Evolutionary conservation across 768 basidiomycete species (phyloP).

Genomic region (Tubosaeta sp.): DNA sequence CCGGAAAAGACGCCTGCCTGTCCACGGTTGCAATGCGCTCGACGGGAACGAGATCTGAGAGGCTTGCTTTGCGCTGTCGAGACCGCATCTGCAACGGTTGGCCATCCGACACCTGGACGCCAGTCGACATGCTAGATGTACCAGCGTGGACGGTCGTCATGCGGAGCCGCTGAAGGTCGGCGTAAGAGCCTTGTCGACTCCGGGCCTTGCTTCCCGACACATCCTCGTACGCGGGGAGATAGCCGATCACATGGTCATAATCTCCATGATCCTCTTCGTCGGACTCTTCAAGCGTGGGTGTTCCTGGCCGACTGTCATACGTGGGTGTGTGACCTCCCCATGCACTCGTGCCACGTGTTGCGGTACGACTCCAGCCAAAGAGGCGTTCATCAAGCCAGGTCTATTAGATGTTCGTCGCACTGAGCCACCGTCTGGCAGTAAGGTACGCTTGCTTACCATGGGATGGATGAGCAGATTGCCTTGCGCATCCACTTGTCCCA

Average conservation of each 20-base stretch:
- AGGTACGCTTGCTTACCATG: slow-evolving; percentile 49
- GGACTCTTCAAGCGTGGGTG: slow-evolving; percentile 74
- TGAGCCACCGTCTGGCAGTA: background rate
- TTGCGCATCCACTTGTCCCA: slow-evolving; percentile 81
- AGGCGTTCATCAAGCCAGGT: slow-evolving; percentile 92
- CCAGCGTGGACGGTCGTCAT: slow-evolving; percentile 22
- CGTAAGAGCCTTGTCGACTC: slow-evolving; percentile 71
- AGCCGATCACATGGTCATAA: slow-evolving; percentile 82
- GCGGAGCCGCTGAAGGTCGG: slow-evolving; percentile 73
- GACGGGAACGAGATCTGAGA: slow-evolving; percentile 63
- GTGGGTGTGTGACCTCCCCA: slow-evolving; percentile 62
- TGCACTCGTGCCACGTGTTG: slow-evolving; percentile 77
- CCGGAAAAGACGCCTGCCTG: slow-evolving; percentile 51
- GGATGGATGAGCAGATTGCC: slow-evolving; percentile 84
- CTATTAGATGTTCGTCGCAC: slow-evolving; percentile 23
- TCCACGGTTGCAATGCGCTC: slow-evolving; percentile 59
- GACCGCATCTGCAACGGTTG: slow-evolving; percentile 47
- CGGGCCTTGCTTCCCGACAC: slow-evolving; percentile 40
- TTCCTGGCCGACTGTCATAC: slow-evolving; percentile 61
- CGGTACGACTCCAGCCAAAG: slow-evolving; percentile 86
- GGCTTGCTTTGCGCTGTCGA: slow-evolving; percentile 56
- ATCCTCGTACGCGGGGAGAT: slow-evolving; percentile 53
- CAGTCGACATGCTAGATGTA: slow-evolving; percentile 10
- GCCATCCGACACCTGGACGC: slow-evolving; percentile 26
- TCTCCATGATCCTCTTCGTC: slow-evolving; percentile 89